Percentiles rank a stretch among this genome's conserved stretches.
Conservation (phyloP, 305 asterid species). For the Fraxinus velutina region DNA sequence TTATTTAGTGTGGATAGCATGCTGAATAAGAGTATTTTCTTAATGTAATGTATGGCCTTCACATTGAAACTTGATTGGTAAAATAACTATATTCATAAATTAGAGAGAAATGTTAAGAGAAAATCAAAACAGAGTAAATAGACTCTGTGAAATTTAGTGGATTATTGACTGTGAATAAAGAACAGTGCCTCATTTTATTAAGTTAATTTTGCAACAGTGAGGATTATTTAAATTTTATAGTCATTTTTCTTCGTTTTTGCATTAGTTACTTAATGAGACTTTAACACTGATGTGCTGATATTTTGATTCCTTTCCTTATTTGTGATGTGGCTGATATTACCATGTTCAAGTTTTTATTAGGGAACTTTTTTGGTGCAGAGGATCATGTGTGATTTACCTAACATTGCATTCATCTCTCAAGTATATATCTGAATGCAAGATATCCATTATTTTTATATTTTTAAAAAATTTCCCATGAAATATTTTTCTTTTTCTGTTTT, state of each 20-base stretch:
- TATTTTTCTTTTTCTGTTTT: not conserved
- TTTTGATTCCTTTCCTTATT: not conserved
- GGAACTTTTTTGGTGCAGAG: not conserved
- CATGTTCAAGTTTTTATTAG: not conserved
- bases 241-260: not conserved
- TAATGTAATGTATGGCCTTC: not conserved
- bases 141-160: not conserved
- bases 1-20: not conserved
- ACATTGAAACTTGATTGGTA: not conserved
- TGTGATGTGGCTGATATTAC: constrained; percentile 3
- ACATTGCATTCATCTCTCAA: not conserved
- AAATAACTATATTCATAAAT: not conserved
- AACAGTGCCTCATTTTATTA: not conserved
- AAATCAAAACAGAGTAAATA: not conserved
- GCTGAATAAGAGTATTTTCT: not conserved
- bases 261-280: constrained; percentile 2
- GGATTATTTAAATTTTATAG: not conserved
- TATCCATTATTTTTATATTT: not conserved
- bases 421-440: constrained; percentile 3
- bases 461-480: not conserved
- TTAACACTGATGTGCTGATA: not conserved
- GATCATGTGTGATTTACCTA: not conserved
- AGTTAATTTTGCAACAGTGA: not conserved
- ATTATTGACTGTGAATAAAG: not conserved
- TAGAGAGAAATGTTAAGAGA: not conserved